Evolutionary conservation across 768 basidiomycete species (phyloP), one percentile per base, ranked within the genome.

Genomic region (Naganishia friedmannii): DNA sequence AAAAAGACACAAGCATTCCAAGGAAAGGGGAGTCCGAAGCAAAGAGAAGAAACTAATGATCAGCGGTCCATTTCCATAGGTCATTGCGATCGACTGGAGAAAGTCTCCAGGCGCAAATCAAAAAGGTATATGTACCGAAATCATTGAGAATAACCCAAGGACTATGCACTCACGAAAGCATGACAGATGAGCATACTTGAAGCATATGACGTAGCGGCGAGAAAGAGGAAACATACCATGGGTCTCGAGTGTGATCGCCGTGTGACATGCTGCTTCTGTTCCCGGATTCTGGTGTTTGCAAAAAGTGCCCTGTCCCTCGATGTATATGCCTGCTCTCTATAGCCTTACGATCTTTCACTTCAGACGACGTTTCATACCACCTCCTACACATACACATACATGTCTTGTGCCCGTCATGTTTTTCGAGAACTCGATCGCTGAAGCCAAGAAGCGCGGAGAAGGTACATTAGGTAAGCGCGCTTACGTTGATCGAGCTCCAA

Each of bases 141-240:
- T 98, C 95, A 85, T 92, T 96, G 76, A 97, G 88, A 79, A 97
- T 90, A 65, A 97, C 94, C 92, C 93, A 97, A 77, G 95, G 95
- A 83, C 95, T 97, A 77, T 39, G 0, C 31, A 37, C 48, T 37
- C 15, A 15, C 17, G 23, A 42, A 19, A 26, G 39, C 48, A 23
- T n/a, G 42, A 48, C 48, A 53, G 8, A 54, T 65, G 21, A 54
- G 53, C 21, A 63, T 31, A 28, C 31, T 39, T 65, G 42, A 31
- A 45, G n/a, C 34, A 51, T 39, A 45, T 65, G 60, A 63, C 46
- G 51, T 58, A 54, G 58, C 23, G 28, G 32, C 29, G 31, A 19
- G 53, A 32, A 21, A 15, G 7, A 19, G 4, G 0, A 65, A 28
- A 74, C 85, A 71, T 78, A 89, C 92, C 93, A 95, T 70, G 92